Conservation (phyloP, 1,284 basidiomycete species). For the Trichosporon coremiiforme region DNA sequence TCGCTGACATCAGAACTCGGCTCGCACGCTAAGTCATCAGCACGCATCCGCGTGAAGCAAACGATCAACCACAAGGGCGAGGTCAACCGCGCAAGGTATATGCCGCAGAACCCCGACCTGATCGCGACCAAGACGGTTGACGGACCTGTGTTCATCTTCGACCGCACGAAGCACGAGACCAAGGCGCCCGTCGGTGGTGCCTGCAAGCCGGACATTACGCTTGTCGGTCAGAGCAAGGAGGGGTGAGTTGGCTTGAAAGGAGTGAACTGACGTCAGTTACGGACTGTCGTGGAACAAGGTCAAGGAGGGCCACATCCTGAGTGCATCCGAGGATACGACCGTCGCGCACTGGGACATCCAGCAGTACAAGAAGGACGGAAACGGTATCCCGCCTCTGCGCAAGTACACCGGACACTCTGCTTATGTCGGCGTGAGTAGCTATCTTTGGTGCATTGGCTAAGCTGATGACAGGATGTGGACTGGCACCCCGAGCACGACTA, state of each 20-base stretch:
- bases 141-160: conserved; percentile 91
- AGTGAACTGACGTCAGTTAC: conserved; percentile 63
- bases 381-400: conserved; percentile 75
- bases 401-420: conserved; percentile 86
- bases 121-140: conserved; percentile 91
- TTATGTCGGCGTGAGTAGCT: conserved; percentile 75
- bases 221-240: conserved; percentile 88
- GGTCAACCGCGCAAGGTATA: conserved; percentile 95
- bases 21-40: conserved; percentile 72
- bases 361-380: conserved; percentile 78
- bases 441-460: not conserved
- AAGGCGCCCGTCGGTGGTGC: conserved; percentile 81
- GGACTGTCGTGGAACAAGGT: conserved; percentile 89
- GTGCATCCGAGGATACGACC: conserved; percentile 93
- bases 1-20: conserved; percentile 67
- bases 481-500: conserved; percentile 87
- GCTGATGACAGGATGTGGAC: conserved; percentile 79
- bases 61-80: conserved; percentile 95
- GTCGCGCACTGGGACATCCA: conserved; percentile 96
- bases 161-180: conserved; percentile 93
- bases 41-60: conserved; percentile 86
- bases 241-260: conserved; percentile 64
- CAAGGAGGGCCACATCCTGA: conserved; percentile 80
- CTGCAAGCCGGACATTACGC: conserved; percentile 86
- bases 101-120: conserved; percentile 97